phyloP scores from a whole-genome alignment of 1,284 basidiomycete genomes.

The Ceratobasidium sp. region DNA sequence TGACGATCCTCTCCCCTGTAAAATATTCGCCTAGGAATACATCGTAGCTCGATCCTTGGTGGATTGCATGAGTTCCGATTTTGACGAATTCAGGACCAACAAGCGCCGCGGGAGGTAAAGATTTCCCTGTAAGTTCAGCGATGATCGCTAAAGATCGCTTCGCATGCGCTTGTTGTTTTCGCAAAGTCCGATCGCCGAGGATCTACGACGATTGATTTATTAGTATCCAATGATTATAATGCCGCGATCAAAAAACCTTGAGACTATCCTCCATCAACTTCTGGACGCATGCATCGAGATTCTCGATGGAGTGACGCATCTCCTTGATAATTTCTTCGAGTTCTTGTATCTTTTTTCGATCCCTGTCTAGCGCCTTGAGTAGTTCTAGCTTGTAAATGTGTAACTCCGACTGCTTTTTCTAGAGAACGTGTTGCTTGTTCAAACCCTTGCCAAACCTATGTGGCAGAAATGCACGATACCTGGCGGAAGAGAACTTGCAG shows the following conservation, averaged over 20 bases:
- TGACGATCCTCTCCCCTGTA: slow-evolving; percentile 20
- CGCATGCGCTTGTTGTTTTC: slow-evolving; percentile 6
- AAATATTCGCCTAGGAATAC: slow-evolving; percentile 31
- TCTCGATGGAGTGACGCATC: background rate
- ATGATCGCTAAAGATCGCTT: slow-evolving; percentile 10
- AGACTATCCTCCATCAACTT: slow-evolving; percentile 7
- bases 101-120: slow-evolving; percentile 13
- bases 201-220: background rate
- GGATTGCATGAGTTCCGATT: slow-evolving; percentile 1
- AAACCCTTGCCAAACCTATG: no score
- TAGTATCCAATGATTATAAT: background rate
- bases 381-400: slow-evolving; percentile 25
- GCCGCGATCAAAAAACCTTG: background rate
- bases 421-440: background rate
- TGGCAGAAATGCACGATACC: no score
- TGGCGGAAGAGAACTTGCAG: no score
- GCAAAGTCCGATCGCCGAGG: background rate
- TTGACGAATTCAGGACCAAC: slow-evolving; percentile 17
- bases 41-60: slow-evolving; percentile 8
- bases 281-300: background rate
- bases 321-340: background rate
- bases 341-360: slow-evolving; percentile 7
- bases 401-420: background rate
- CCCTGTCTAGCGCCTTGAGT: background rate
- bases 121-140: slow-evolving; percentile 22